Conservation (phyloP, 2,329 filamentous ascomycete species). For the Claviceps africana region DNA sequence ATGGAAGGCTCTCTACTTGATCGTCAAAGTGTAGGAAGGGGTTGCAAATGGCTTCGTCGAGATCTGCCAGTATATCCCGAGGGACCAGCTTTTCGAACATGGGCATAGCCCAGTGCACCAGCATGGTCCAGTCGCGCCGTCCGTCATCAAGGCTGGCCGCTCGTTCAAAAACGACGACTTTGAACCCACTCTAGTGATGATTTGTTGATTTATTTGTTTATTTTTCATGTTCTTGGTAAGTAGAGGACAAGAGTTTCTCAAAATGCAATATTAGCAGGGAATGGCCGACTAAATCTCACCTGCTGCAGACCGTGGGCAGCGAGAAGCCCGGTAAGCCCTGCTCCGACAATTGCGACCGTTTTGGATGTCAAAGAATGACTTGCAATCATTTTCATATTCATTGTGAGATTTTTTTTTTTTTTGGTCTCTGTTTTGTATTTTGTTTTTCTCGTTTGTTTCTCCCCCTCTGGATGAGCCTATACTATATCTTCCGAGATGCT, state of each 20-base stretch:
- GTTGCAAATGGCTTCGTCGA: conserved; percentile 21
- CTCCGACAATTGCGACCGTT: conserved; percentile 21
- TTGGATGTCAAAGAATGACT: not conserved
- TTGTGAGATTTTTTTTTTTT: not conserved
- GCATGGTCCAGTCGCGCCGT: conserved; percentile 25
- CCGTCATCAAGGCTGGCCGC: conserved; percentile 17
- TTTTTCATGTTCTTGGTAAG: not conserved
- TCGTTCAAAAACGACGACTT: conserved; percentile 18
- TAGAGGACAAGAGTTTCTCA: not conserved
- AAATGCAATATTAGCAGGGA: not conserved
- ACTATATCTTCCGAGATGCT: not conserved
- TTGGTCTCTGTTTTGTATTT: not conserved
- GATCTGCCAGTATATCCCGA: conserved; percentile 13
- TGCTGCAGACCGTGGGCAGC: conserved; percentile 23
- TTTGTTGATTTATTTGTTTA: too few relatives aligned
- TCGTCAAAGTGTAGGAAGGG: conserved; percentile 18
- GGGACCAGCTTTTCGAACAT: conserved; percentile 21
- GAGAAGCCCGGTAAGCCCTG: conserved; percentile 24
- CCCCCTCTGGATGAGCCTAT: not conserved
- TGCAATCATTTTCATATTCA: not conserved
- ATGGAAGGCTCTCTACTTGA: conserved; percentile 17
- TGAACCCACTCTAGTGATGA: conserved; percentile 17
- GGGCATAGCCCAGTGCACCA: conserved; percentile 26
- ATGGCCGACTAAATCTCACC: conserved; percentile 10
- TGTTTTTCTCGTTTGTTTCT: too few relatives aligned